Evolutionary conservation across 768 basidiomycete species (phyloP), one percentile per base, ranked within the genome.

Genomic region (Pleurotus ostreatus): DNA sequence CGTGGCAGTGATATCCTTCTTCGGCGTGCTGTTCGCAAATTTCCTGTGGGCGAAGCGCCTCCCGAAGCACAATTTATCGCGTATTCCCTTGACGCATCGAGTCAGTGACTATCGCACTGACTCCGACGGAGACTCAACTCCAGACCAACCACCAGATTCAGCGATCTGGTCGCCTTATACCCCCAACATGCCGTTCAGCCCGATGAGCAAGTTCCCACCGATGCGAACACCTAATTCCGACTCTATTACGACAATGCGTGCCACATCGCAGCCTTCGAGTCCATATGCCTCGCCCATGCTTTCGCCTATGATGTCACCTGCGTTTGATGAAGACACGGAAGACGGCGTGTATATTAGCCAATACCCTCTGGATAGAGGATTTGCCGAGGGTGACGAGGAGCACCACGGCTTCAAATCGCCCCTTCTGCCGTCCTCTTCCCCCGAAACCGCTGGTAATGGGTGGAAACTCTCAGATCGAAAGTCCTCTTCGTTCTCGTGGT

Each of bases 311-410:
- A 66, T 55, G 59, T 57, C 63, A 18, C 57, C 68, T 15, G 56
- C 63, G 52, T 58, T 64, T n/a, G 63, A 70, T 43, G 30, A 72
- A 7, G 76, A 80, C 9, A 78, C 81, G 38, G 79, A 83, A 18
- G 77, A 78, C 1, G 81, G 82, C 23, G 70, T 82, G 69, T 78
- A 75, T 58, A 78, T 82, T 8, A 64, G 74, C 8, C 82, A 81
- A 45, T 84, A 84, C 61, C 71, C 66, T 37, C 37, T 57, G 51
- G 43, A 57, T 38, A 46, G 20, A 44, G 37, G 41, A 30, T 46
- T 56, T 44, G 39, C 56, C 18, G 63, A 71, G 47, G 65, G 67
- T 46, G 71, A 72, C 34, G 67, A 69, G 41, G 72, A 73, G 52
- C 71, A 66, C 26, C 67, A 57, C 73, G 78, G 76, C 62, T 60